Percentiles rank a stretch among this genome's conserved stretches.
phyloP scores from a whole-genome alignment of 306 rosid genomes.

The Pyrus communis region DNA sequence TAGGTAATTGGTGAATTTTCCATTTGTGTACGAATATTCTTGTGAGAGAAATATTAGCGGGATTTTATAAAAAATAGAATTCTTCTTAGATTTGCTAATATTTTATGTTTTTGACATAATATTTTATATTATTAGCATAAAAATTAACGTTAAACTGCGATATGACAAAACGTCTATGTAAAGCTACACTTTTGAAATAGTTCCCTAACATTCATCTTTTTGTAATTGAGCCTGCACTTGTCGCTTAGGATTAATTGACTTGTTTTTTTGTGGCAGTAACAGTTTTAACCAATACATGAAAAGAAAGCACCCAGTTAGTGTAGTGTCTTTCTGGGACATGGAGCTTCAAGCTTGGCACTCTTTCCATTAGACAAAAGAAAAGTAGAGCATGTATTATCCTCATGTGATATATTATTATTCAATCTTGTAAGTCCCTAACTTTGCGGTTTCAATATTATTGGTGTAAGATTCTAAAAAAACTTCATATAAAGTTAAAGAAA shows the following conservation, averaged over 20 bases:
- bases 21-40: not conserved
- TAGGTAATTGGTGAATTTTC: constrained; percentile 6
- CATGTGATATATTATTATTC: not conserved
- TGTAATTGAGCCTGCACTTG: not conserved
- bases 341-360: constrained; percentile 32
- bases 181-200: too few species aligned
- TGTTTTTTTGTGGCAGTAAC: constrained; percentile 6
- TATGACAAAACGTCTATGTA: fast-evolving
- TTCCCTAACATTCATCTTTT: too few species aligned
- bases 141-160: too few species aligned
- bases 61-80: too few species aligned
- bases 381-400: not conserved
- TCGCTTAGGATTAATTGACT: not conserved
- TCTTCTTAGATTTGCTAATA: fast-evolving
- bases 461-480: not conserved
- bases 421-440: constrained; percentile 6
- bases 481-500: not conserved
- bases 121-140: fast-evolving
- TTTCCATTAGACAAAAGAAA: constrained; percentile 8
- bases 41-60: too few species aligned
- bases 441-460: constrained; percentile 9
- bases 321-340: constrained; percentile 45
- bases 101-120: too few species aligned
- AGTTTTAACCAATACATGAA: constrained; percentile 25
- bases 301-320: constrained; percentile 31